Evolutionary conservation across 257 asterid genomes (phyloP), one percentile per base, ranked within the genome.

Genomic region (Petunia secreta): DNA sequence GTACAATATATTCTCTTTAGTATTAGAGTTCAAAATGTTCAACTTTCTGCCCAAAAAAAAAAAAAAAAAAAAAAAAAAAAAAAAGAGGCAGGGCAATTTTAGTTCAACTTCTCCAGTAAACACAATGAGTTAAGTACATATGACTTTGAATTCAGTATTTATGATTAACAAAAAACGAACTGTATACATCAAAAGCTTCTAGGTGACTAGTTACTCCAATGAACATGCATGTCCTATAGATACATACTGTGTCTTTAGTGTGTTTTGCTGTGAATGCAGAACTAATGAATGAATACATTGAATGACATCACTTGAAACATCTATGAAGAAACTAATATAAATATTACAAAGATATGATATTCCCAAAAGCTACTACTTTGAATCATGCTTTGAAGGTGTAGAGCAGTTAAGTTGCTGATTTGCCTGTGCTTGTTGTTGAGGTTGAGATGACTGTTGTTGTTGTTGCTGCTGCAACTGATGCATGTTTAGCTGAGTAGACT

Each of bases 281-380:
- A 64, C 76, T 15, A 79, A 87, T 86, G 83, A 89, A 87, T 86
- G 89, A 85, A 87, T 83, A 84, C 80, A 77, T 78, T 53, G 66
- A 75, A 67, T 36, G 75, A 74, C 79, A 67, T 6, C 39, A 67
- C 46, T 73, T 34, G 77, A 60, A 73, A 73, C 62, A 71, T 50
- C 44, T 60, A 78, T 78, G 14, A 14, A n/a, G 39, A 46, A 53
- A 46, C 69, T 7, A 78, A 38, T 44, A 62, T 41, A 63, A 60
- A n/a, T 44, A 63, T 60, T 5, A 15, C 9, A 39, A 48, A n/a
- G 81, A 36, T 14, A 40, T 52, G 80, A 57, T 44, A 65, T 38
- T 13, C 81, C 75, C 55, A 48, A 71, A 46, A 69, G 64, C 66
- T 84, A 86, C 63, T 86, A 80, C 68, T 77, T 84, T 2, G 80